Evolutionary conservation across 2,329 filamentous ascomycete species (phyloP).

Genomic region (Botrytis tulipae): DNA sequence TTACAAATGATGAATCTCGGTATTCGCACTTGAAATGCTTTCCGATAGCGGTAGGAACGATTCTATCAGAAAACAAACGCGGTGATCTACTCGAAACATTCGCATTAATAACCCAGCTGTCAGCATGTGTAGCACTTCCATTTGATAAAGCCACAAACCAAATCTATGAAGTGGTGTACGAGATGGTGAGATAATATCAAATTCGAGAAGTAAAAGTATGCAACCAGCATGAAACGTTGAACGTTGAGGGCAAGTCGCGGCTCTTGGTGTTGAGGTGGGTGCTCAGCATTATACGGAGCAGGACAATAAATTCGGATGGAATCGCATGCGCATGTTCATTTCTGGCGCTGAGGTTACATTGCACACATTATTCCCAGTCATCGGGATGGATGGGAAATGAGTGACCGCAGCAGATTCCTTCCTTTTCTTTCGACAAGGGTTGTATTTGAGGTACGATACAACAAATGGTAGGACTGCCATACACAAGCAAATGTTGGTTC

Average conservation of each 20-base stretch:
- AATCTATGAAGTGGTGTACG: not conserved
- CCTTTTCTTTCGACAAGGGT: not conserved
- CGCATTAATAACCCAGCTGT: not conserved
- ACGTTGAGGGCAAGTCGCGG: constrained; percentile 6
- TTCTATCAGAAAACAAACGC: not conserved
- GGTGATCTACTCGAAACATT: not conserved
- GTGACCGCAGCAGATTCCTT: not conserved
- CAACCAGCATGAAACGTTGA: not conserved
- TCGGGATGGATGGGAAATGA: not conserved
- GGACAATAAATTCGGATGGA: not conserved
- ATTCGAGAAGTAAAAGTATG: not conserved
- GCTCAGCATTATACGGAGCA: not conserved
- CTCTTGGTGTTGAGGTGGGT: not conserved
- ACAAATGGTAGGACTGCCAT: not conserved
- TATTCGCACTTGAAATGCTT: not conserved
- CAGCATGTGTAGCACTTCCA: not conserved
- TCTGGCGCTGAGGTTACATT: constrained; percentile 5
- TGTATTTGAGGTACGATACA: not conserved
- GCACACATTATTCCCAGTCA: not conserved
- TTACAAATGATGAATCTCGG: not conserved
- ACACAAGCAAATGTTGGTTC: not conserved
- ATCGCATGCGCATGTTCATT: not conserved
- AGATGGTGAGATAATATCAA: not conserved
- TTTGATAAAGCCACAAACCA: not conserved
- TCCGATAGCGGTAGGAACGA: not conserved